Base-by-base conservation (phyloP, 2,329 filamentous ascomycete species). In the Dothistroma pini region DNA sequence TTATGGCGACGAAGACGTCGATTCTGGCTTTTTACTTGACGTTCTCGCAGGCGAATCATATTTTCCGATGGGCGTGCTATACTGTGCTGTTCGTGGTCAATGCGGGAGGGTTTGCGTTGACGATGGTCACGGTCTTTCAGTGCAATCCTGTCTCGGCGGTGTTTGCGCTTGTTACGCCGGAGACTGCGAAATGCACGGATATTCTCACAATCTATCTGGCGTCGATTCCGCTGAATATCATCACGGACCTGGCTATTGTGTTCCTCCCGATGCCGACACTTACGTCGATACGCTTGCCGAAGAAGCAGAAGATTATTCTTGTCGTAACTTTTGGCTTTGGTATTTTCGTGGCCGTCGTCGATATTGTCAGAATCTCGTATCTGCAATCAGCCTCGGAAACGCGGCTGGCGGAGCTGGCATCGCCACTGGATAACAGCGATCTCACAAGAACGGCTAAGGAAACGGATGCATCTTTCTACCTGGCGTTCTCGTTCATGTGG, bases 1-100 rank as follows among this genome's bases (percentile, higher is more conserved):
- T 96, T 59, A 96, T 96, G 90, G 87, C 89, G 2, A 91, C 91
- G 55, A 97, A 97, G 77, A 92, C 90, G 0, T 96, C 91, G n/a
- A 90, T 97, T 69, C 81, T 97, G 60, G 83, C 95, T 57, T 97
- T 97, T 75, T 97, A 96, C 76, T 81, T 97, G 54, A 88, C 89
- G 47, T 81, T 97, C 53, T 90, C 91, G 29, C 89, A 88, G 69
- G 89, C 91, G 61, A 86, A 96, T 67, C 85, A 86, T 64, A 80
- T 93, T 54, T 88, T 96, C 66, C 86, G 89, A 61, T 85, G 89
- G 76, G 87, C 88, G n/a, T 95, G 91, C n/a, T 92, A 92, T 80
- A 80, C 83, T 4, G 91, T 90, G 0, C 79, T 97, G 1, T 80
- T 80, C 53, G 82, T 96, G 22, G 91, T 96, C 72, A 96, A 95